A percentile compares a stretch with the other conserved stretches of the same genome.
Evolutionary conservation across 257 asterid species (phyloP).

Genomic region (Galeopsis tetrahit): DNA sequence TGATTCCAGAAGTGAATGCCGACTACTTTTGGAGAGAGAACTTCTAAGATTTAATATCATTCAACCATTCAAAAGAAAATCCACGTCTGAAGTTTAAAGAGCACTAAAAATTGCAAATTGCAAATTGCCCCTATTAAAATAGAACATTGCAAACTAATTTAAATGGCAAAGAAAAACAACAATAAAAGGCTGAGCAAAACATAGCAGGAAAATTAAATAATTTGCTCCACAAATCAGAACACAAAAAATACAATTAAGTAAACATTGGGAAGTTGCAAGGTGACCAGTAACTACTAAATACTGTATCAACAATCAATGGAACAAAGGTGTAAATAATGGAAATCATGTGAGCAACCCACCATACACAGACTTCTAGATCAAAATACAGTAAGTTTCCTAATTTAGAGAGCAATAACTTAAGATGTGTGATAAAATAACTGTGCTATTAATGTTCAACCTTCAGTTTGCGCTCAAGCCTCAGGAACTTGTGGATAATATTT

Average conservation of each 20-base stretch:
- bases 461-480: neutral
- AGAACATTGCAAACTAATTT: too few species aligned
- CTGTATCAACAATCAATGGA: neutral
- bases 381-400: neutral
- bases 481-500: neutral
- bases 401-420: neutral
- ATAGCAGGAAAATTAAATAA: too few species aligned
- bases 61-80: too few species aligned
- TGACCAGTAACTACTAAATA: neutral
- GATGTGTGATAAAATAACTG: neutral
- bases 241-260: neutral
- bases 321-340: neutral
- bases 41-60: too few species aligned
- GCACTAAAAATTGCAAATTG: too few species aligned
- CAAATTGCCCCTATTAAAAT: too few species aligned
- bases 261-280: neutral
- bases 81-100: too few species aligned
- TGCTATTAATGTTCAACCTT: slow-evolving; percentile 2
- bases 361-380: neutral
- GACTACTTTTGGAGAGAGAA: too few species aligned
- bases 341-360: slow-evolving; percentile 10
- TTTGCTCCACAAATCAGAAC: neutral
- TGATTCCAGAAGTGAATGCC: too few species aligned
- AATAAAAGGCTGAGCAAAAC: too few species aligned
- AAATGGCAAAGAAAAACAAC: too few species aligned